Evolutionary conservation across 345 rosid species (phyloP).

Genomic region (Syzygium aromaticum): DNA sequence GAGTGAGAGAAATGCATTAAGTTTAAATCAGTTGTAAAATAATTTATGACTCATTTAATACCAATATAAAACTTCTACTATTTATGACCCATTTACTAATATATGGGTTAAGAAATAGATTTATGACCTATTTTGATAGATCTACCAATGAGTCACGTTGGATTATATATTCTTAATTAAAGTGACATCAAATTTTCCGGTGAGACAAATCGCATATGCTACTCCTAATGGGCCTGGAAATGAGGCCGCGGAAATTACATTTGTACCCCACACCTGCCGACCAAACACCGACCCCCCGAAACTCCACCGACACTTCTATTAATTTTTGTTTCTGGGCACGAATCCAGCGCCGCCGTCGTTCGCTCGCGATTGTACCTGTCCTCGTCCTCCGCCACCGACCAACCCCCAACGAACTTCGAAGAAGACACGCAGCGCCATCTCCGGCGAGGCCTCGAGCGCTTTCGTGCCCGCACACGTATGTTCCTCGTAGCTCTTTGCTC

Average conservation of each 20-base stretch:
- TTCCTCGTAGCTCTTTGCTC: not conserved
- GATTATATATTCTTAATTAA: no score
- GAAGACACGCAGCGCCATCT: not conserved
- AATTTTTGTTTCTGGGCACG: not conserved
- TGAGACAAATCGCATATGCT: no score
- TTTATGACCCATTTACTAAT: no score
- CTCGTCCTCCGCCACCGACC: not conserved
- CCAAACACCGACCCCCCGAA: not conserved
- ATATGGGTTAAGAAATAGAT: no score
- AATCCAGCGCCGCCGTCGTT: not conserved
- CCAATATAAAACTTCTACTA: no score
- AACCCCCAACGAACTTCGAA: not conserved
- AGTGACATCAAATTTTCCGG: no score
- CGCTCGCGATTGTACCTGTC: not conserved
- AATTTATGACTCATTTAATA: no score
- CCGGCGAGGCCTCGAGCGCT: not conserved
- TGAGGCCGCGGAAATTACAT: not conserved
- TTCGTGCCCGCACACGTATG: not conserved
- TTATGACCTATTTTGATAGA: no score
- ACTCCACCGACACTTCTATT: not conserved
- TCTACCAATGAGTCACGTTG: no score
- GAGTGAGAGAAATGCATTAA: no score
- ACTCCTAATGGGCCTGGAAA: not conserved
- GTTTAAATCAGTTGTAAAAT: no score
- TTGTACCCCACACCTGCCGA: not conserved